A percentile compares a stretch with the other conserved stretches of the same genome.
These are phyloP conservation scores for Mucor irregularis DNA, from an alignment of 371 early-diverging fungal species.

Conservation along the genomic window DNA sequence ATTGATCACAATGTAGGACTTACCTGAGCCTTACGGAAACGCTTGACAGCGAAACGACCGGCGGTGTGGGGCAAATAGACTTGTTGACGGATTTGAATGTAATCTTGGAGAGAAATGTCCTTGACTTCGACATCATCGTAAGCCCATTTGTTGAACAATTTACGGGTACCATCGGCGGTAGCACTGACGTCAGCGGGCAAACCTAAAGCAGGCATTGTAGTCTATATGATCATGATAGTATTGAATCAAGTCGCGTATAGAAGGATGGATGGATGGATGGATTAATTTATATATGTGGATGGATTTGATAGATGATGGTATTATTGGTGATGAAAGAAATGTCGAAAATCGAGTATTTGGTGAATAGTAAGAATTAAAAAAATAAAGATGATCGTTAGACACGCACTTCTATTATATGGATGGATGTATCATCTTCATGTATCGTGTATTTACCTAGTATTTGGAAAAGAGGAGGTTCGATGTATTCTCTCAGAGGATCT, in stretches of 20 bases:
- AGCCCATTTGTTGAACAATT: conserved; percentile 89
- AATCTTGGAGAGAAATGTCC: conserved; percentile 90
- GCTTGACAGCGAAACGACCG: conserved; percentile 93
- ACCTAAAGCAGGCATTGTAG: conserved; percentile 26
- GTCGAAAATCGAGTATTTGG: too few relatives aligned
- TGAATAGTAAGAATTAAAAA: too few relatives aligned
- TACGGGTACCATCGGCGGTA: conserved; percentile 55
- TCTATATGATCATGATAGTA: neutral
- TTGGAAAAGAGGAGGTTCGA: conserved; percentile 4
- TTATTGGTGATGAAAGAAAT: neutral
- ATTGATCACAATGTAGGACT: neutral
- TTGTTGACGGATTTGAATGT: conserved; percentile 86
- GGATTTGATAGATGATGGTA: neutral
- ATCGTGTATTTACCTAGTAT: neutral
- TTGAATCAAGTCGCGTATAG: too few relatives aligned
- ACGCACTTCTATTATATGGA: too few relatives aligned
- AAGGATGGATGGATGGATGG: conserved; percentile 18
- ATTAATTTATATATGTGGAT: neutral
- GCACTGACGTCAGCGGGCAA: conserved; percentile 30
- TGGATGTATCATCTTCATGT: neutral
- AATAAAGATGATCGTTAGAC: too few relatives aligned
- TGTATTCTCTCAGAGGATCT: too few relatives aligned
- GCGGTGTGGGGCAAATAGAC: conserved; percentile 97
- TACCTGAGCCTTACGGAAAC: conserved; percentile 95
- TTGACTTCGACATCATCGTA: conserved; percentile 91